These are phyloP conservation scores for Ogataea zsoltii DNA, from an alignment of 805 yeast genomes.

Conservation along the genomic window DNA sequence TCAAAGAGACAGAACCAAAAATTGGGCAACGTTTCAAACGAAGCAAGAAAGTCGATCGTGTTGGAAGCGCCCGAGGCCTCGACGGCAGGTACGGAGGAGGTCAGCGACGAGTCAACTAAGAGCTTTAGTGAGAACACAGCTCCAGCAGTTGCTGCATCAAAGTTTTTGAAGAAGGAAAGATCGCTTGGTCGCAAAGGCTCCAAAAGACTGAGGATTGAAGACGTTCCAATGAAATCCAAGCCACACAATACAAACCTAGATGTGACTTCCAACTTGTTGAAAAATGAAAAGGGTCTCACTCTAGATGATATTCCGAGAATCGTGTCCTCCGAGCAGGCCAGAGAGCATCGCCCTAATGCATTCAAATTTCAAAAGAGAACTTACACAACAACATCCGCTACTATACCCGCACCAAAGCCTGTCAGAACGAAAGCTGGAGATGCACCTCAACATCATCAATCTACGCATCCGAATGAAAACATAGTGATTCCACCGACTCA, in stretches of 20 bases:
- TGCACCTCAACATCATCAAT: slow-evolving; percentile 5
- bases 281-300: slow-evolving; percentile 82
- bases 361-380: slow-evolving; percentile 69
- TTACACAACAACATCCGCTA: slow-evolving; percentile 35
- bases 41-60: slow-evolving; percentile 64
- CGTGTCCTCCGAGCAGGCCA: slow-evolving; percentile 95
- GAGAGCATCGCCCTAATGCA: slow-evolving; percentile 91
- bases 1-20: slow-evolving; percentile 69
- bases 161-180: slow-evolving; percentile 23
- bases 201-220: slow-evolving; percentile 31
- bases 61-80: slow-evolving; percentile 61
- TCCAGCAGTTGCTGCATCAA: slow-evolving; percentile 18
- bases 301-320: slow-evolving; percentile 96
- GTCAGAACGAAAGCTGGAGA: slow-evolving; percentile 23
- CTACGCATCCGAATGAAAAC: neutral
- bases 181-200: slow-evolving; percentile 32
- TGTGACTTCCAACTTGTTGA: slow-evolving; percentile 67
- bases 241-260: slow-evolving; percentile 41
- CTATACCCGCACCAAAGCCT: slow-evolving; percentile 36
- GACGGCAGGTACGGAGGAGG: slow-evolving; percentile 34
- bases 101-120: slow-evolving; percentile 17
- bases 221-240: slow-evolving; percentile 28
- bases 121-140: slow-evolving; percentile 1
- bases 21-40: slow-evolving; percentile 51
- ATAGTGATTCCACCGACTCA: neutral